phyloP scores from a whole-genome alignment of 2,329 filamentous ascomycete genomes.

The Escovopsis sp. region DNA sequence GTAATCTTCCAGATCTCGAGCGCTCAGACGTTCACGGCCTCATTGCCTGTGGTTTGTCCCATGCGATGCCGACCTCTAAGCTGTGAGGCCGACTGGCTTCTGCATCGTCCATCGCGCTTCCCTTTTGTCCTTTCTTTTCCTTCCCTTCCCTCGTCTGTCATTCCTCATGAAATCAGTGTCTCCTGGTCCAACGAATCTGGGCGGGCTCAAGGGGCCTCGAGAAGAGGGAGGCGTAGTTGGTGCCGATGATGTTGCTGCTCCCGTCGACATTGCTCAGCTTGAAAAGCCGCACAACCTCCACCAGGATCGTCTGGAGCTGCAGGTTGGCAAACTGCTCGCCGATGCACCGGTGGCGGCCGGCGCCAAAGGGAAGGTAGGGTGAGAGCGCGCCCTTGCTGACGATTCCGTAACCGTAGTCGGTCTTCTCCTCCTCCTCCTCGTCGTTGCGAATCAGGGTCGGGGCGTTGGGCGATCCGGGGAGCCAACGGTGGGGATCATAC shows the following conservation, averaged over 20 bases:
- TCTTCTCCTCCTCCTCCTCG: conserved; percentile 57
- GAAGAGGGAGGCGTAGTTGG: conserved; percentile 56
- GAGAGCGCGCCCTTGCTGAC: conserved; percentile 82
- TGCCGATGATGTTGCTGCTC: conserved; percentile 50
- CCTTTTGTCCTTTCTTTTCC: too few relatives aligned
- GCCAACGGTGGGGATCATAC: conserved; percentile 92
- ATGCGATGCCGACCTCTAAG: too few relatives aligned
- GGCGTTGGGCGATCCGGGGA: conserved; percentile 43
- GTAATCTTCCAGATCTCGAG: too few relatives aligned
- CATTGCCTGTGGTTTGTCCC: too few relatives aligned
- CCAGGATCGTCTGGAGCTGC: conserved; percentile 75
- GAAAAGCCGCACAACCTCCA: conserved; percentile 60
- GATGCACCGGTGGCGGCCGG: conserved; percentile 85
- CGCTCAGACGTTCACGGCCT: too few relatives aligned
- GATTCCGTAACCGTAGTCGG: conserved; percentile 87
- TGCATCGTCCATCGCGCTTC: too few relatives aligned
- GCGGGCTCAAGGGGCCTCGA: conserved; percentile 58
- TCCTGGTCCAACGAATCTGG: conserved; percentile 59
- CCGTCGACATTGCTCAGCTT: conserved; percentile 65
- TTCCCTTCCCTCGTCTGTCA: too few relatives aligned
- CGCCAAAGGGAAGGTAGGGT: conserved; percentile 88
- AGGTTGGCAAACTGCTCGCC: conserved; percentile 94
- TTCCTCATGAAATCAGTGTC: conserved; percentile 31
- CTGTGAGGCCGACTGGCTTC: too few relatives aligned
- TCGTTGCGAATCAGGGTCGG: conserved; percentile 34